A percentile compares a stretch with the other conserved stretches of the same genome.
These are phyloP conservation scores for Corrigiola litoralis DNA, from an alignment of 179 eudicot genomes.

Conservation along the genomic window DNA sequence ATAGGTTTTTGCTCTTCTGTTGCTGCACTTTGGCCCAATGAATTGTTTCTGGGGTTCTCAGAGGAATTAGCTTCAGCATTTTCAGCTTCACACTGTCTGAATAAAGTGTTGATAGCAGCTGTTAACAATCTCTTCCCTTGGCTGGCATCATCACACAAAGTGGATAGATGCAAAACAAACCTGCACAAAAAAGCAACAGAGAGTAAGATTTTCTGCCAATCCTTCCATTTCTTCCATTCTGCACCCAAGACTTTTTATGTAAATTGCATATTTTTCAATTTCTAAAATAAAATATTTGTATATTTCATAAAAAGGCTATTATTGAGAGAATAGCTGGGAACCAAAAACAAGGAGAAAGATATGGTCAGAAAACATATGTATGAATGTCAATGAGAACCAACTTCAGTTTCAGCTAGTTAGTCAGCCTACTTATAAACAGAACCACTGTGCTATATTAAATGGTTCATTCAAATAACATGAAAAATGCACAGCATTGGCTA, in stretches of 20 bases:
- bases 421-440: background rate
- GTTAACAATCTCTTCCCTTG: slow-evolving; percentile 59
- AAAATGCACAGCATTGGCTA: background rate
- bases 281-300: too few relatives aligned
- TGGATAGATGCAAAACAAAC: slow-evolving; percentile 73
- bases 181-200: slow-evolving; percentile 43
- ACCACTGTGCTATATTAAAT: background rate
- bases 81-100: slow-evolving; percentile 32
- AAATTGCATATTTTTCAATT: background rate
- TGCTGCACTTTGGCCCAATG: slow-evolving; percentile 21
- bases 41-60: slow-evolving; percentile 32
- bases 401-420: background rate
- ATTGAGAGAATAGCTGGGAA: too few relatives aligned
- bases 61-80: slow-evolving; percentile 29
- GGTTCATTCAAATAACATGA: background rate
- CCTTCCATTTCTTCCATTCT: background rate
- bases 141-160: slow-evolving; percentile 53
- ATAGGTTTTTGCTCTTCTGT: slow-evolving; percentile 42
- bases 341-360: background rate
- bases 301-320: too few relatives aligned
- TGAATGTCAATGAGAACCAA: background rate
- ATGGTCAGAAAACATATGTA: background rate
- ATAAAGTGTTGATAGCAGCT: slow-evolving; percentile 55
- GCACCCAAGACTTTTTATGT: background rate
- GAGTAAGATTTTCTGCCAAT: background rate